These are phyloP conservation scores for Mucor lusitanicus DNA, from an alignment of 371 early-diverging fungal species.

Conservation along the genomic window DNA sequence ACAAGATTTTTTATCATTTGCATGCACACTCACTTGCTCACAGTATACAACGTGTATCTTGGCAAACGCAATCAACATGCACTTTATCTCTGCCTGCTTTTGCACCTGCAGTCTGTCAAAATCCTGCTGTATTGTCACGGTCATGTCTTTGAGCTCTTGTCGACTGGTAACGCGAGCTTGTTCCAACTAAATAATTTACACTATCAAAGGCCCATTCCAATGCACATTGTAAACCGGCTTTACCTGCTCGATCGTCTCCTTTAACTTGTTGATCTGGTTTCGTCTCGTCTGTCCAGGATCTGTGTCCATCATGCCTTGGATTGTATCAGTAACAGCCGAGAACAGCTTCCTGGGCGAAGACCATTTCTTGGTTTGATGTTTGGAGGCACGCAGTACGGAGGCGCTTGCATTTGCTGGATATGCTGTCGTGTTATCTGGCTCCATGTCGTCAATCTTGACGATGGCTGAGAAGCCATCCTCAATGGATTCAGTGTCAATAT, in stretches of 20 bases:
- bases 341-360: constrained; percentile 54
- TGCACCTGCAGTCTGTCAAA: constrained; percentile 85
- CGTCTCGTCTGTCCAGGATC: constrained; percentile 90
- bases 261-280: constrained; percentile 78
- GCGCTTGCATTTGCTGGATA: constrained; percentile 41
- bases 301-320: constrained; percentile 90
- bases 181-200: constrained; percentile 55
- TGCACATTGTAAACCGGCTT: neutral
- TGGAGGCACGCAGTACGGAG: constrained; percentile 36
- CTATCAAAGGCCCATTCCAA: neutral
- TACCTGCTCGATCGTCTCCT: constrained; percentile 70
- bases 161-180: constrained; percentile 58
- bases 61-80: constrained; percentile 75
- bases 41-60: constrained; percentile 78
- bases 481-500: constrained; percentile 39
- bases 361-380: constrained; percentile 49
- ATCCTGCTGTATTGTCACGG: constrained; percentile 75
- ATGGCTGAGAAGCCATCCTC: constrained; percentile 44
- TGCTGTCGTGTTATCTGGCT: neutral
- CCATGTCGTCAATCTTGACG: constrained; percentile 14
- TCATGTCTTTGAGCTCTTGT: constrained; percentile 71
- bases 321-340: constrained; percentile 63
- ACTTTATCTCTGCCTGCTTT: constrained; percentile 75
- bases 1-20: too few species aligned
- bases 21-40: constrained; percentile 63